Conservation (phyloP, 2,329 filamentous ascomycete genomes). For the Teratosphaeria pseudoeucalypti region DNA sequence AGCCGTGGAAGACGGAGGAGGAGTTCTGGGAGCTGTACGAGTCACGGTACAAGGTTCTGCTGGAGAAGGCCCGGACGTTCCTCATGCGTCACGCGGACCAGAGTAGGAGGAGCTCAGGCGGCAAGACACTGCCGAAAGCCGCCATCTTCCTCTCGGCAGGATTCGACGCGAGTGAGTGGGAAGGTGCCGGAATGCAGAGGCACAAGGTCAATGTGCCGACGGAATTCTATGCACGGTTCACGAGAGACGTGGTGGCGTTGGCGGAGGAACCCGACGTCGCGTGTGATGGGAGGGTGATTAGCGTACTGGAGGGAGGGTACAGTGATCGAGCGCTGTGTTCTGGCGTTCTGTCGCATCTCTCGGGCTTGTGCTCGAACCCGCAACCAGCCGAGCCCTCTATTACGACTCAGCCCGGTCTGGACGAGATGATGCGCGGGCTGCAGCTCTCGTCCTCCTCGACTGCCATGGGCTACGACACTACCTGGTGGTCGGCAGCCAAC, state of each 20-base stretch:
- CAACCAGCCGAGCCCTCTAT: not conserved
- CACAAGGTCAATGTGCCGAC: slow-evolving; percentile 94
- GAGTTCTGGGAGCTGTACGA: slow-evolving; percentile 91
- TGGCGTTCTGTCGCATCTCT: slow-evolving; percentile 81
- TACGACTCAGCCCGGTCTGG: not conserved
- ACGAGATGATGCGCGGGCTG: slow-evolving; percentile 16
- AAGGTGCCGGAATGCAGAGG: slow-evolving; percentile 84
- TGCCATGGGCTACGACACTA: slow-evolving; percentile 25
- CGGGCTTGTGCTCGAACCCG: slow-evolving; percentile 52
- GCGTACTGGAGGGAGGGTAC: slow-evolving; percentile 91
- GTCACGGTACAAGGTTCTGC: slow-evolving; percentile 60
- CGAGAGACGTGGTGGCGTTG: slow-evolving; percentile 70
- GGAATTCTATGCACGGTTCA: slow-evolving; percentile 88
- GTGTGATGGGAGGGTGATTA: slow-evolving; percentile 78
- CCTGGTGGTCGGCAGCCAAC: slow-evolving; percentile 40
- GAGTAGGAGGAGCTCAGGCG: slow-evolving; percentile 39
- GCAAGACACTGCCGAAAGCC: slow-evolving; percentile 57
- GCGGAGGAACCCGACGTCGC: slow-evolving; percentile 68
- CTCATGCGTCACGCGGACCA: slow-evolving; percentile 62
- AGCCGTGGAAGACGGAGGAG: slow-evolving; percentile 68
- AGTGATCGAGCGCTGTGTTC: slow-evolving; percentile 83
- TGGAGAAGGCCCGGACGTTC: slow-evolving; percentile 73
- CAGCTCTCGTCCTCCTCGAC: slow-evolving; percentile 3
- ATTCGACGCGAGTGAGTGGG: slow-evolving; percentile 95
- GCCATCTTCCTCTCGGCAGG: slow-evolving; percentile 93